Conservation (phyloP, 169 alveolate genomes). For the Pseudocohnilembus persalinus region DNA sequence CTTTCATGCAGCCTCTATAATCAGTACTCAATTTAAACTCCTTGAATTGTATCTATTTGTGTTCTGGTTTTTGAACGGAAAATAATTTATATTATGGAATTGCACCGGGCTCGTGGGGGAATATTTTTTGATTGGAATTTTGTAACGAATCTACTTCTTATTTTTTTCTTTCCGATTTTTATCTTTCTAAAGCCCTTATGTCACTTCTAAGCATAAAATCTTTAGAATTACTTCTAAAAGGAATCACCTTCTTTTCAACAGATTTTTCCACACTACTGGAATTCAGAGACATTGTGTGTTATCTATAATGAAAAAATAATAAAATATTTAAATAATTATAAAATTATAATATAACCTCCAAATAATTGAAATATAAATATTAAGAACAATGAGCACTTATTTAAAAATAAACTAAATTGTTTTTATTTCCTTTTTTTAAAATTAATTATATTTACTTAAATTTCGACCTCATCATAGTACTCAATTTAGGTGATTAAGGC, state of each 20-base stretch:
- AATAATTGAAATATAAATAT: too few species aligned
- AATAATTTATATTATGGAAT: not conserved
- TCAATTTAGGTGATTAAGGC: not conserved
- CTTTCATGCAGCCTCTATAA: not conserved
- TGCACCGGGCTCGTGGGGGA: not conserved
- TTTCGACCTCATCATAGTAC: not conserved
- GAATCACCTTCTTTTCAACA: not conserved
- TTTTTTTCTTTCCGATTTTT: too few species aligned
- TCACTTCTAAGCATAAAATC: not conserved
- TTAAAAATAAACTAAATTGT: too few species aligned
- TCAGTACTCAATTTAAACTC: not conserved
- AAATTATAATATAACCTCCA: too few species aligned
- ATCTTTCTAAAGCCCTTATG: not conserved
- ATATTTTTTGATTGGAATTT: not conserved
- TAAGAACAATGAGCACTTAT: too few species aligned
- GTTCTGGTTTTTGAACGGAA: not conserved
- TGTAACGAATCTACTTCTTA: not conserved
- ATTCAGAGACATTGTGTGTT: too few species aligned
- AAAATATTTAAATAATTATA: too few species aligned
- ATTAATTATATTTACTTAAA: not conserved
- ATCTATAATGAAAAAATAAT: too few species aligned
- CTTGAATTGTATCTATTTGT: not conserved
- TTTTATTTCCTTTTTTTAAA: too few species aligned
- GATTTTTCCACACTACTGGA: too few species aligned
- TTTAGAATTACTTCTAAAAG: not conserved